Evolutionary conservation across 225 moss, liverwort and hornwort species (phyloP), one percentile per base, ranked within the genome.

Genomic region (Sphagnum tenellum): DNA sequence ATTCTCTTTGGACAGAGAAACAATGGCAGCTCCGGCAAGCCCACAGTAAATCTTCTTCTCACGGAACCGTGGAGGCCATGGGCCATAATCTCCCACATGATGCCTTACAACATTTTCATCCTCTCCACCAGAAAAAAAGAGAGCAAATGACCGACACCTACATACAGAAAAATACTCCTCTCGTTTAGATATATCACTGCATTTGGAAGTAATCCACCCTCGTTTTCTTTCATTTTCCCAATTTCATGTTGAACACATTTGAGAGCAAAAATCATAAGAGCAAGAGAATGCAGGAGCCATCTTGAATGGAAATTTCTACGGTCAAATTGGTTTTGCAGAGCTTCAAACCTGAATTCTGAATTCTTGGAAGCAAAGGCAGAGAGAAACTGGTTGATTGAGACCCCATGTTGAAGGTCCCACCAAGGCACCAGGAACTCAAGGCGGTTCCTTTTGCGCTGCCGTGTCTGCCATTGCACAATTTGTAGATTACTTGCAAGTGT

Each of bases 341-440:
- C 6, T 3, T 29, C 71, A 63, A 55, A 82, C 86, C 86, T 79
- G 47, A 82, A 86, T 50, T 79, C 82, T 49, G 76, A 71, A 50
- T 86, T 82, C 51, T 79, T 86, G 0, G 86, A 82, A 59, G 86
- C 82, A 58, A 86, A 82, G 60, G 82, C 72, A 53, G 86, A 82
- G 66, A 86, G 59, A 47, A 86, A 86, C 52, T 86, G 86, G 5
- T 74, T 86, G 61, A 86, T 70, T 56, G 86, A 86, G 44, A 86
- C 86, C 49, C 86, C 86, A 67, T 82, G 86, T 63, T 86, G 86
- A 71, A 86, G 82, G 55, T 86, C 86, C 86, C 86, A 86, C 86
- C 86, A 86, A 14, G 86, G 86, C 70, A 86, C 76, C 49, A 86
- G 79, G 64, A 86, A 86, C 70, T 86, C 86, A 51, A 86, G 75